Evolutionary conservation across 2,329 filamentous ascomycete genomes (phyloP).

Genomic region (Cadophora gregata): DNA sequence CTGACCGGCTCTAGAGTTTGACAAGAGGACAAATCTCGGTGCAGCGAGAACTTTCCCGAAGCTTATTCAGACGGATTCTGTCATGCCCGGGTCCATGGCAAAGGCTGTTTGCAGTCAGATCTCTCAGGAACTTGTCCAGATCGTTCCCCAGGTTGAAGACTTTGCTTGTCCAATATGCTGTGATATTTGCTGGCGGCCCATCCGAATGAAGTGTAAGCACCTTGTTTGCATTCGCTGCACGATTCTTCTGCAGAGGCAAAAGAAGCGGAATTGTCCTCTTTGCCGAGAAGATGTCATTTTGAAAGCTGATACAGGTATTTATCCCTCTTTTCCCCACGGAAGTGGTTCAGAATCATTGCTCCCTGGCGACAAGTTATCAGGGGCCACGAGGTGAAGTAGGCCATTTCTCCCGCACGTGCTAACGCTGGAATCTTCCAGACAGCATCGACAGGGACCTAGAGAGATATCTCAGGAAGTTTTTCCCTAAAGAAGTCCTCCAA

Average conservation of each 20-base stretch:
- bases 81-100: constrained; percentile 71
- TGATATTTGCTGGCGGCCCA: constrained; percentile 78
- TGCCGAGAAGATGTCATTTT: constrained; percentile 76
- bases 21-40: constrained; percentile 80
- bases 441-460: constrained; percentile 74
- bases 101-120: constrained; percentile 79
- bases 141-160: constrained; percentile 84
- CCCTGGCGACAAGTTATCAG: not conserved
- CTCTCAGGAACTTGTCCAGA: constrained; percentile 71
- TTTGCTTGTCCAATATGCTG: constrained; percentile 84
- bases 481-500: constrained; percentile 71
- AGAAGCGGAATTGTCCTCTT: constrained; percentile 73
- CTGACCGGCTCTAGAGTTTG: constrained; percentile 67
- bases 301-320: constrained; percentile 68
- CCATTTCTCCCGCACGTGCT: not conserved
- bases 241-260: constrained; percentile 76
- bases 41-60: constrained; percentile 68
- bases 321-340: not conserved
- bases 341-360: not conserved
- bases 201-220: constrained; percentile 77
- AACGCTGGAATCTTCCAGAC: constrained; percentile 48
- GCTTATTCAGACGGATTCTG: constrained; percentile 62
- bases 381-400: too few relatives aligned
- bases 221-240: constrained; percentile 86
- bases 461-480: constrained; percentile 75